Percentiles rank a stretch among this genome's conserved stretches.
Evolutionary conservation across 1,284 basidiomycete genomes (phyloP).

Genomic region (Ustilago crameri): DNA sequence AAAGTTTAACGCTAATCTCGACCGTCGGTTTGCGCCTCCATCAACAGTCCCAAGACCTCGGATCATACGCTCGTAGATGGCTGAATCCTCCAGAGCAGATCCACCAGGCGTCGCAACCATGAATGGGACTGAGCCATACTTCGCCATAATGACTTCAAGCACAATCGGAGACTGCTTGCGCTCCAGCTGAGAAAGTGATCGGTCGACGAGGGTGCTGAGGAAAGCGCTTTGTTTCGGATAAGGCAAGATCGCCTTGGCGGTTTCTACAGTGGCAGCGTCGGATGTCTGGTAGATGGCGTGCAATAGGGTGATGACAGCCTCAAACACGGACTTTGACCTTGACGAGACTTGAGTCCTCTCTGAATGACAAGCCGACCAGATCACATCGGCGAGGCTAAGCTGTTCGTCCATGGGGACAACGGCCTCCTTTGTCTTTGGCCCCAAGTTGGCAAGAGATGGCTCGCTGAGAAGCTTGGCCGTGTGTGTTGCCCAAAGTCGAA

Average conservation of each 20-base stretch:
- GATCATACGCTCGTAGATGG: slow-evolving; percentile 49
- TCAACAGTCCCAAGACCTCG: slow-evolving; percentile 42
- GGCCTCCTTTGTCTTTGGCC: slow-evolving; percentile 7
- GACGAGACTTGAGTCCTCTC: slow-evolving; percentile 41
- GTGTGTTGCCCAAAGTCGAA: slow-evolving; percentile 39
- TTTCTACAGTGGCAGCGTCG: not conserved
- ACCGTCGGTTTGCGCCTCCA: slow-evolving; percentile 40
- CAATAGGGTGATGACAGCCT: slow-evolving; percentile 25
- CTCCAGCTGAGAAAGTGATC: slow-evolving; percentile 34
- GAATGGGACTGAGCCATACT: slow-evolving; percentile 43
- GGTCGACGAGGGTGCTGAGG: slow-evolving; percentile 28
- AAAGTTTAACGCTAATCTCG: slow-evolving; percentile 34
- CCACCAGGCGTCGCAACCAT: slow-evolving; percentile 10
- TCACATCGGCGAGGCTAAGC: slow-evolving; percentile 36
- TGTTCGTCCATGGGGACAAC: slow-evolving; percentile 33
- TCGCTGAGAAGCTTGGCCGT: slow-evolving; percentile 11
- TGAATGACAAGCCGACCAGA: slow-evolving; percentile 47
- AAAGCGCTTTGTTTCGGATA: slow-evolving; percentile 27
- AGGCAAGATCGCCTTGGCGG: slow-evolving; percentile 8
- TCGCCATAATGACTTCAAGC: slow-evolving; percentile 39
- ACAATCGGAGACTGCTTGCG: slow-evolving; percentile 48
- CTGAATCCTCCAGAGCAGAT: slow-evolving; percentile 8
- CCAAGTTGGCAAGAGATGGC: slow-evolving; percentile 5
- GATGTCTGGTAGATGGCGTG: slow-evolving; percentile 14
- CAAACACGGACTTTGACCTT: slow-evolving; percentile 36